Conservation (phyloP, 768 basidiomycete genomes). For the Calocybe cyanea region DNA sequence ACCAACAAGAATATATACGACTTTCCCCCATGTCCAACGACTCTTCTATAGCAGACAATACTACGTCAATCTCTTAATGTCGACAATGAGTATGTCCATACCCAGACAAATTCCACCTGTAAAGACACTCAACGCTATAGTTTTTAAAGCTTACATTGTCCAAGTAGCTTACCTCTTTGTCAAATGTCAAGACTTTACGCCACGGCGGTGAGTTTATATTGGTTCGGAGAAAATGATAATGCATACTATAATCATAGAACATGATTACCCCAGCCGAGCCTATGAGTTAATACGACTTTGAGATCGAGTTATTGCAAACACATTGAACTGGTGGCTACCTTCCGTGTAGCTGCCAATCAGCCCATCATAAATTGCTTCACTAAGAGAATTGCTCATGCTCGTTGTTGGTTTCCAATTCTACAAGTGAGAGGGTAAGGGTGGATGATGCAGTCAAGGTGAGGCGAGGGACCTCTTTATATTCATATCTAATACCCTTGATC, state of each 20-base stretch:
- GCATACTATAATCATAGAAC: constrained; percentile 52
- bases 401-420: no score
- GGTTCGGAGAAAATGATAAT: background rate
- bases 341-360: no score
- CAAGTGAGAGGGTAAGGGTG: no score
- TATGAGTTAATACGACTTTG: constrained; percentile 22
- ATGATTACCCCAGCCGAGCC: constrained; percentile 52
- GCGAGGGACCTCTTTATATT: no score
- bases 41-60: constrained; percentile 31
- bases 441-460: no score
- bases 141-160: background rate
- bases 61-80: no score
- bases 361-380: no score
- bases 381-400: no score
- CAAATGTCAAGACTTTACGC: constrained; percentile 45
- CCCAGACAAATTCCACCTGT: constrained; percentile 56
- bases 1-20: constrained; percentile 49
- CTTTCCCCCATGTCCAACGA: constrained; percentile 52
- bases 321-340: no score
- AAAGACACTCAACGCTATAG: constrained; percentile 2
- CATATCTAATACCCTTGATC: no score
- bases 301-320: no score
- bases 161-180: constrained; percentile 40
- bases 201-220: constrained; percentile 1
- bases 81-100: constrained; percentile 17